Evolutionary conservation across 257 asterid species (phyloP).

Genomic region (Lavandula angustifolia): DNA sequence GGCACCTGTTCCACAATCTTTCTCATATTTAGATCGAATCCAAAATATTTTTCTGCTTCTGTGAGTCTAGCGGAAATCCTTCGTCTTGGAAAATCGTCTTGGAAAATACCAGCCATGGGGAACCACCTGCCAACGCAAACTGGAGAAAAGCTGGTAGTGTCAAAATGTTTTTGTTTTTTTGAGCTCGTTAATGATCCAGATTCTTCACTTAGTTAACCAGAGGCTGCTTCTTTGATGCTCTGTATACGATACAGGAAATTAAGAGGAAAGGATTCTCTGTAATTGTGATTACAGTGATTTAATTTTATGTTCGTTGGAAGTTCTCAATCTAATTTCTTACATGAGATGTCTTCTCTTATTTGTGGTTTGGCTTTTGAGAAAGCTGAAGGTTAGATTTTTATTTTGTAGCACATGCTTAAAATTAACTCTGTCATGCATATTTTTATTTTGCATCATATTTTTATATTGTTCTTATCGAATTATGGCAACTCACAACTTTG

Average conservation of each 20-base stretch:
- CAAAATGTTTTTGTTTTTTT: conserved; percentile 16
- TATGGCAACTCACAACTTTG: conserved; percentile 11
- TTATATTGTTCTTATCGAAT: background rate
- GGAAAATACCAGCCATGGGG: conserved; percentile 36
- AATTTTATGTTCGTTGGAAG: conserved; percentile 15
- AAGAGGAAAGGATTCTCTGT: background rate
- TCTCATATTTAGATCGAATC: conserved; percentile 29
- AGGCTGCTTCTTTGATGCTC: conserved; percentile 18
- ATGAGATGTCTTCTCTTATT: conserved; percentile 14
- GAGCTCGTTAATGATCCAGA: conserved; percentile 22
- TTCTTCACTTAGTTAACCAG: conserved; percentile 28
- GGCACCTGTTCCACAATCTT: conserved; percentile 41
- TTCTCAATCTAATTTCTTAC: conserved; percentile 9
- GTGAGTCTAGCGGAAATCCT: conserved; percentile 32
- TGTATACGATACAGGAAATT: conserved; percentile 14
- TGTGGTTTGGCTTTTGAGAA: background rate
- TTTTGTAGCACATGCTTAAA: background rate
- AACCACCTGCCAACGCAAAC: conserved; percentile 19
- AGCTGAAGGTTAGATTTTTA: background rate
- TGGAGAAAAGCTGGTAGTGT: conserved; percentile 30
- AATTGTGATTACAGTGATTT: conserved; percentile 17
- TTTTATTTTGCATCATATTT: conserved; percentile 15
- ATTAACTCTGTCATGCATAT: background rate
- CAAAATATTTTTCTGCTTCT: conserved; percentile 37
- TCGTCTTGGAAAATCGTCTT: conserved; percentile 26